phyloP scores from a whole-genome alignment of 2,329 filamentous ascomycete species.

The Paecilomyces variotii region DNA sequence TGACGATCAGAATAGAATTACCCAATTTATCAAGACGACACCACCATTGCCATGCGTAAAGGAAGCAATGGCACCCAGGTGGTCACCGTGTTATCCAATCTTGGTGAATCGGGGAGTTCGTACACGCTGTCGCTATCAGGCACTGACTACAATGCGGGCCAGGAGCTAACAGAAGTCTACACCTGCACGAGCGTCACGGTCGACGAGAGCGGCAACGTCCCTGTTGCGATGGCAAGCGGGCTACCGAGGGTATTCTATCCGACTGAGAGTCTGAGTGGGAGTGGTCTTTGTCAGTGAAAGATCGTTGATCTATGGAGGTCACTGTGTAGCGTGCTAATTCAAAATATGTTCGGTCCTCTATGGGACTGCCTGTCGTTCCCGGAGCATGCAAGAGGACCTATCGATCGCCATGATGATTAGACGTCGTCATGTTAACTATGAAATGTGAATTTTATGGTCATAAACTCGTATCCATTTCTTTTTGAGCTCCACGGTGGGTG shows the following conservation, averaged over 20 bases:
- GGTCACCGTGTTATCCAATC: slow-evolving; percentile 36
- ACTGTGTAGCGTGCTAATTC: neutral
- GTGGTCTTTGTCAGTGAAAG: neutral
- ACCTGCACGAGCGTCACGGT: slow-evolving; percentile 38
- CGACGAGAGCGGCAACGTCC: slow-evolving; percentile 36
- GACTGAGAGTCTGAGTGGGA: neutral
- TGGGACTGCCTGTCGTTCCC: neutral
- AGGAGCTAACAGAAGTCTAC: slow-evolving; percentile 18
- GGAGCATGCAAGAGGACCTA: neutral
- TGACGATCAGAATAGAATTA: slow-evolving; percentile 19
- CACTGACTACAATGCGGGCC: slow-evolving; percentile 18
- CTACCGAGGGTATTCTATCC: slow-evolving; percentile 32
- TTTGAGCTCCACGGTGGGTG: neutral
- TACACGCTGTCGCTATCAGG: slow-evolving; percentile 18
- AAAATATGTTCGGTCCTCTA: too few relatives aligned
- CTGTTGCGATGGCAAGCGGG: slow-evolving; percentile 36
- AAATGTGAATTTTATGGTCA: neutral
- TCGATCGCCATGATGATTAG: neutral
- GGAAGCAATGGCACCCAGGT: slow-evolving; percentile 33
- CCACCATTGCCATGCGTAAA: slow-evolving; percentile 38
- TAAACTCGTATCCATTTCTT: neutral
- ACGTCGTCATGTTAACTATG: neutral
- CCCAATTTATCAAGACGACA: slow-evolving; percentile 37
- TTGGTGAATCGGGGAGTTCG: slow-evolving; percentile 22
- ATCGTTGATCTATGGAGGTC: neutral